Conservation (phyloP, 1,284 basidiomycete genomes). For the Cryptococcus neoformans region DNA sequence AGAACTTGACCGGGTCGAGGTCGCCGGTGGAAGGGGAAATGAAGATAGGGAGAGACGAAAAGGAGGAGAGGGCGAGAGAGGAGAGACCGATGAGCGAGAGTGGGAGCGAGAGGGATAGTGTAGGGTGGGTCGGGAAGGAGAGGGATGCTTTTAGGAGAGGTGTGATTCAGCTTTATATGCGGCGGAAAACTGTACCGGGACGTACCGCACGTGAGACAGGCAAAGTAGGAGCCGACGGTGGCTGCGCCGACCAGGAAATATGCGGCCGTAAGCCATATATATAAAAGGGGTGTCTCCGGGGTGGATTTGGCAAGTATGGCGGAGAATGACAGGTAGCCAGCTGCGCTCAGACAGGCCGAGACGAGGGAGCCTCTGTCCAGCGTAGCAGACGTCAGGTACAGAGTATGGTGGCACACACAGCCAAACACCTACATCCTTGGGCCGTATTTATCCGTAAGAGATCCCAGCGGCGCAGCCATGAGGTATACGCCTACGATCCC, state of each 20-base stretch:
- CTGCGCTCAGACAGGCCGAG: slow-evolving; percentile 32
- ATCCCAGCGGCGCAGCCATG: slow-evolving; percentile 47
- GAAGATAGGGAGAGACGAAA: slow-evolving; percentile 36
- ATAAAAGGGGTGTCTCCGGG: slow-evolving; percentile 27
- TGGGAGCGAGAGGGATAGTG: slow-evolving; percentile 46
- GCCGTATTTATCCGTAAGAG: slow-evolving; percentile 44
- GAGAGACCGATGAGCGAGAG: slow-evolving; percentile 46
- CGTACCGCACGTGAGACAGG: slow-evolving; percentile 43
- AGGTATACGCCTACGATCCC: slow-evolving; percentile 49
- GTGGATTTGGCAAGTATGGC: slow-evolving; percentile 21
- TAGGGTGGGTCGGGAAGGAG: slow-evolving; percentile 47
- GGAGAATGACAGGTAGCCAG: slow-evolving; percentile 44
- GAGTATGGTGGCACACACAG: too few relatives aligned
- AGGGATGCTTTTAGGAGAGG: slow-evolving; percentile 36
- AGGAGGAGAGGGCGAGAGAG: slow-evolving; percentile 43
- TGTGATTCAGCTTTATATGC: not conserved
- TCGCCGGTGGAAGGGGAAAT: slow-evolving; percentile 21
- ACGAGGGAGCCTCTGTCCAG: slow-evolving; percentile 39
- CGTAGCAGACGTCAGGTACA: not conserved
- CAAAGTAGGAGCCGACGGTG: slow-evolving; percentile 48
- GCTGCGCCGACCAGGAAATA: slow-evolving; percentile 48
- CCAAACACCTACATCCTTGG: slow-evolving; percentile 34
- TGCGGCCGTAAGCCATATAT: slow-evolving; percentile 38
- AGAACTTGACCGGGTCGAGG: slow-evolving; percentile 38
- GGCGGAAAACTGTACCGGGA: not conserved